A percentile compares a stretch with the other conserved stretches of the same genome.
These are phyloP conservation scores for Fusarium agapanthi DNA, from an alignment of 2,329 filamentous ascomycete genomes.

Conservation along the genomic window DNA sequence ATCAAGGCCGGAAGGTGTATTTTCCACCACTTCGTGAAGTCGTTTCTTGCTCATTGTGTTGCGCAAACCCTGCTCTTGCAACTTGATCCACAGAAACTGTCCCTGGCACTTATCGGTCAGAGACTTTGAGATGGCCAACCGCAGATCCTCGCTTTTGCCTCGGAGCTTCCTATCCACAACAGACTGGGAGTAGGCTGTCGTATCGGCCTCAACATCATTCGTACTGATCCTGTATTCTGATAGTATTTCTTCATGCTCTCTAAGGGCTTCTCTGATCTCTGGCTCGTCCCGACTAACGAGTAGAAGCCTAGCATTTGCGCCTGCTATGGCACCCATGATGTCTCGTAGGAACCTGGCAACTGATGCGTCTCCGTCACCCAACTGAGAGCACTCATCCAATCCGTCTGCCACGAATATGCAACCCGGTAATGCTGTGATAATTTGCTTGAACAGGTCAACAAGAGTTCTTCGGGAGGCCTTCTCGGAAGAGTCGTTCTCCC, in stretches of 20 bases:
- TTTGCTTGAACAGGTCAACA: conserved; percentile 23
- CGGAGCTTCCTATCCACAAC: conserved; percentile 44
- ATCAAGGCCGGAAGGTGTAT: conserved; percentile 41
- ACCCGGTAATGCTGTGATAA: conserved; percentile 13
- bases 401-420: conserved; percentile 45
- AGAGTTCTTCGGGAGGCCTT: conserved; percentile 30
- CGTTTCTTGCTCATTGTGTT: conserved; percentile 42
- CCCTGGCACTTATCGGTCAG: conserved; percentile 44
- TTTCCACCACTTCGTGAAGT: conserved; percentile 40
- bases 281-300: conserved; percentile 41
- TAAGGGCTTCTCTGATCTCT: conserved; percentile 32
- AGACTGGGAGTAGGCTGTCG: conserved; percentile 21
- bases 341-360: conserved; percentile 28
- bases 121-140: conserved; percentile 28
- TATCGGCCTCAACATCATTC: conserved; percentile 39
- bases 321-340: background rate
- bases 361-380: background rate
- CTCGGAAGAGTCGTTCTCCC: conserved; percentile 31
- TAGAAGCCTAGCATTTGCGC: conserved; percentile 30
- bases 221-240: conserved; percentile 7
- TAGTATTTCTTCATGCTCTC: rapidly evolving
- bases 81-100: conserved; percentile 47
- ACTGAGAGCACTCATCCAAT: conserved; percentile 45
- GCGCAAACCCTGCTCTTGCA: conserved; percentile 41
- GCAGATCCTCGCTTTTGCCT: conserved; percentile 35